A percentile compares a stretch with the other conserved stretches of the same genome.
These are phyloP conservation scores for Fusarium sp. DNA, from an alignment of 2,329 filamentous ascomycete species.

Conservation along the genomic window DNA sequence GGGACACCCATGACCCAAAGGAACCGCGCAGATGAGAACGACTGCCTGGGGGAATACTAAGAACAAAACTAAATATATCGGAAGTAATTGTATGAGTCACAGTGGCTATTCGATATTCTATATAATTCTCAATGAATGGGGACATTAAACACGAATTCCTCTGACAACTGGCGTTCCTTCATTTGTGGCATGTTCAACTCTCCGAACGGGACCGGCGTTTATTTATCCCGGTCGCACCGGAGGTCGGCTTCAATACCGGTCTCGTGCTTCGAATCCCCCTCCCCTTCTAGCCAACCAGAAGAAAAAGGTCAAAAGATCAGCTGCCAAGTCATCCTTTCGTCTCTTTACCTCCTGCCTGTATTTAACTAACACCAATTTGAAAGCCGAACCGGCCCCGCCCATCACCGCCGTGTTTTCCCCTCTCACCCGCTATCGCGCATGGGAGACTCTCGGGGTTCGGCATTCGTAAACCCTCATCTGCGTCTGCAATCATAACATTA, in stretches of 20 bases:
- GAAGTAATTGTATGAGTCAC: background rate
- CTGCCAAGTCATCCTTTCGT: slow-evolving; percentile 20
- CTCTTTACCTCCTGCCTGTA: slow-evolving; percentile 3
- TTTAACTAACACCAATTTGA: slow-evolving; percentile 25
- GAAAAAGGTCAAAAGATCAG: slow-evolving; percentile 21
- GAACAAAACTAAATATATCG: too few relatives aligned
- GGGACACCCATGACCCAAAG: background rate
- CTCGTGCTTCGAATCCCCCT: slow-evolving; percentile 23
- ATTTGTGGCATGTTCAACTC: background rate
- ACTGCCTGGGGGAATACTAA: background rate
- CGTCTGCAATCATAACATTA: slow-evolving; percentile 46
- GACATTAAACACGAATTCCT: background rate
- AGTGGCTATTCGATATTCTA: background rate
- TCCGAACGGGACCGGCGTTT: slow-evolving; percentile 11
- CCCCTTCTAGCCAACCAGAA: slow-evolving; percentile 26
- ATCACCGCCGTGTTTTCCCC: slow-evolving; percentile 42
- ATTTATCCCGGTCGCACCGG: slow-evolving; percentile 30
- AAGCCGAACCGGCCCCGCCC: slow-evolving; percentile 46
- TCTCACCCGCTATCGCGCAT: slow-evolving; percentile 43
- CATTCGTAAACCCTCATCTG: slow-evolving; percentile 50
- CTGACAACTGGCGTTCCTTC: background rate
- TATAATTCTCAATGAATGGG: background rate
- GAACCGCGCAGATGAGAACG: background rate
- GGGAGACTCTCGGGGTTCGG: slow-evolving; percentile 54
- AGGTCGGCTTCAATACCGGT: slow-evolving; percentile 15